Conservation (phyloP, 257 asterid species). For the Solanum neorickii region DNA sequence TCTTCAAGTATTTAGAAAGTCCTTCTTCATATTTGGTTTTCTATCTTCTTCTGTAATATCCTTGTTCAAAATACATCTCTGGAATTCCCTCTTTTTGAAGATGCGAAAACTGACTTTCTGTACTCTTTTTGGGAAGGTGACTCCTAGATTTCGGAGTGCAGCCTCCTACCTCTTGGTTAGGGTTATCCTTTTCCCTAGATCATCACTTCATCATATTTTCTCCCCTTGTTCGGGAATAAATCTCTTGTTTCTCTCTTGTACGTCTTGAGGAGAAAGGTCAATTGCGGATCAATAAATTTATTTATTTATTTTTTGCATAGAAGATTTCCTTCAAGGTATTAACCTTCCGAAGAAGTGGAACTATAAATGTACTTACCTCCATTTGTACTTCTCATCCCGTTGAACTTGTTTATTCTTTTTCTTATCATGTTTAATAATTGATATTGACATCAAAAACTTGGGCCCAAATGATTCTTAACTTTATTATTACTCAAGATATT, state of each 20-base stretch:
- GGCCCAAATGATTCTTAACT: not conserved
- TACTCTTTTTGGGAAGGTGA: not conserved
- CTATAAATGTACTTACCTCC: not conserved
- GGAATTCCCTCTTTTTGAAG: not conserved
- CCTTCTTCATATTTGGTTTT: not conserved
- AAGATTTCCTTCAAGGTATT: not conserved
- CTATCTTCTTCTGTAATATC: not conserved
- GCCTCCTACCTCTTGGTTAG: too few relatives aligned
- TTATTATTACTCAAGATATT: not conserved
- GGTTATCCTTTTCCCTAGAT: too few relatives aligned
- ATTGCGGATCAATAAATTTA: too few relatives aligned
- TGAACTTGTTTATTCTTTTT: too few relatives aligned
- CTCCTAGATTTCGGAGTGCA: too few relatives aligned
- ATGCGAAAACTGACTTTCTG: not conserved
- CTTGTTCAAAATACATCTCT: too few relatives aligned
- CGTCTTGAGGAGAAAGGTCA: too few relatives aligned
- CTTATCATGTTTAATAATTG: not conserved
- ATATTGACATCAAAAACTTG: not conserved
- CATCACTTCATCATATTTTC: too few relatives aligned
- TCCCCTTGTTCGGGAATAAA: too few relatives aligned
- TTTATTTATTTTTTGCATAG: too few relatives aligned
- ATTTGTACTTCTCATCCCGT: not conserved
- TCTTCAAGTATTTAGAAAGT: not conserved
- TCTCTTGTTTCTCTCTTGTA: too few relatives aligned
- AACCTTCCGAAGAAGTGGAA: not conserved